These are phyloP conservation scores for Helianthus annuus DNA, from an alignment of 129 eudicot species.

Conservation along the genomic window DNA sequence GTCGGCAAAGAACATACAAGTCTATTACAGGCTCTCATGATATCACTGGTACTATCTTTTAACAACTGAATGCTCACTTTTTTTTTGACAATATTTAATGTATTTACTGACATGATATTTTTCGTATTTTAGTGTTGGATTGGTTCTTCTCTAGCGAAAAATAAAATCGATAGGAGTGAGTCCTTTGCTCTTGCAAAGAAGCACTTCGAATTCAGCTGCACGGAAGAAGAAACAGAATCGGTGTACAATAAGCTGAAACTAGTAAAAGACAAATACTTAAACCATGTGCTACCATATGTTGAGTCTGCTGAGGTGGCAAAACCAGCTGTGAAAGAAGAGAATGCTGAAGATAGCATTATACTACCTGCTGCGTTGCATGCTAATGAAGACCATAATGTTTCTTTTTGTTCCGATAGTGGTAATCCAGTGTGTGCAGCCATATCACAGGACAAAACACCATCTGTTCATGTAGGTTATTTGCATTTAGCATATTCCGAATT, in stretches of 20 bases:
- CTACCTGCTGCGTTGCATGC: constrained; percentile 14
- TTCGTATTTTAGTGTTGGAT: constrained; percentile 64
- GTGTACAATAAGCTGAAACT: constrained; percentile 44
- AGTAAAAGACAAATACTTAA: constrained; percentile 43
- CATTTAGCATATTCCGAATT: background rate
- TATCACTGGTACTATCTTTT: constrained; percentile 69
- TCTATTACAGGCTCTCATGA: constrained; percentile 72
- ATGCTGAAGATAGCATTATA: constrained; percentile 16
- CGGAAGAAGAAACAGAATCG: constrained; percentile 43
- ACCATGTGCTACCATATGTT: background rate
- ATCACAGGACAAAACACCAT: background rate
- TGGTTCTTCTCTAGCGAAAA: constrained; percentile 51
- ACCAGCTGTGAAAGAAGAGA: constrained; percentile 5
- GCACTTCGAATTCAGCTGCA: constrained; percentile 53
- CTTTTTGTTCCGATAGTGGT: background rate
- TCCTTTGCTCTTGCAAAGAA: constrained; percentile 61
- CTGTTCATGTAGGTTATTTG: constrained; percentile 19
- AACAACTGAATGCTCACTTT: background rate
- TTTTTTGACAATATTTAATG: background rate
- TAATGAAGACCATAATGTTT: background rate
- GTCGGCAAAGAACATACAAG: constrained; percentile 45
- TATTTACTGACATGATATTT: constrained; percentile 2
- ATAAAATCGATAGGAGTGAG: constrained; percentile 51
- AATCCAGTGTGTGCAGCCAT: background rate
- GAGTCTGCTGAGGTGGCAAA: background rate